Conservation (phyloP, 2,329 filamentous ascomycete species). For the Arthrobotrys pseudoclavata region DNA sequence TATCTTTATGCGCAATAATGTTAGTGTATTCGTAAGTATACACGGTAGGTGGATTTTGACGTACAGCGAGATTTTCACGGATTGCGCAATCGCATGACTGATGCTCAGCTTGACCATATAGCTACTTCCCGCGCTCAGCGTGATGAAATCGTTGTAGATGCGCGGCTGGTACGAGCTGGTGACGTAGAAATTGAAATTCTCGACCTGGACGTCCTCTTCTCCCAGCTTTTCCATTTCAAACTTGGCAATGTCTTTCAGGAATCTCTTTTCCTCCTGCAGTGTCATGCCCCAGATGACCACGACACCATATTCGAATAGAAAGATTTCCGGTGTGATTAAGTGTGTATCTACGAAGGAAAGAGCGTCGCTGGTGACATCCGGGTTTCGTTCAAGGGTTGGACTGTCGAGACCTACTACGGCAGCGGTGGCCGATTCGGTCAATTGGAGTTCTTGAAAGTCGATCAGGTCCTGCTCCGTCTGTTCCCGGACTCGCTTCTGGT, state of each 20-base stretch:
- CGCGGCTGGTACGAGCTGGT: conserved; percentile 96
- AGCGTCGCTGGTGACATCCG: conserved; percentile 66
- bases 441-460: conserved; percentile 71
- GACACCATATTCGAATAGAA: conserved; percentile 96
- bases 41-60: background rate
- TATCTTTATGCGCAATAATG: conserved; percentile 65
- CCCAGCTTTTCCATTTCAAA: conserved; percentile 93
- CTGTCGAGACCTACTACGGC: conserved; percentile 37
- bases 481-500: conserved; percentile 76
- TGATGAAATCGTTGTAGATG: conserved; percentile 99
- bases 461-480: conserved; percentile 76
- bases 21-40: conserved; percentile 17
- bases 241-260: conserved; percentile 92
- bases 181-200: conserved; percentile 99
- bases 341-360: conserved; percentile 62
- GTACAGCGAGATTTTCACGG: conserved; percentile 75
- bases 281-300: conserved; percentile 99
- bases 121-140: conserved; percentile 89
- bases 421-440: conserved; percentile 60
- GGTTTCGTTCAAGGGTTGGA: conserved; percentile 58
- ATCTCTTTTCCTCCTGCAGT: conserved; percentile 85
- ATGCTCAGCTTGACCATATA: conserved; percentile 99
- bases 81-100: conserved; percentile 93
- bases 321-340: conserved; percentile 87
- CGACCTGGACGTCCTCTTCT: conserved; percentile 90